Conservation (phyloP, 2,329 filamentous ascomycete genomes). For the Venturia pyrina region DNA sequence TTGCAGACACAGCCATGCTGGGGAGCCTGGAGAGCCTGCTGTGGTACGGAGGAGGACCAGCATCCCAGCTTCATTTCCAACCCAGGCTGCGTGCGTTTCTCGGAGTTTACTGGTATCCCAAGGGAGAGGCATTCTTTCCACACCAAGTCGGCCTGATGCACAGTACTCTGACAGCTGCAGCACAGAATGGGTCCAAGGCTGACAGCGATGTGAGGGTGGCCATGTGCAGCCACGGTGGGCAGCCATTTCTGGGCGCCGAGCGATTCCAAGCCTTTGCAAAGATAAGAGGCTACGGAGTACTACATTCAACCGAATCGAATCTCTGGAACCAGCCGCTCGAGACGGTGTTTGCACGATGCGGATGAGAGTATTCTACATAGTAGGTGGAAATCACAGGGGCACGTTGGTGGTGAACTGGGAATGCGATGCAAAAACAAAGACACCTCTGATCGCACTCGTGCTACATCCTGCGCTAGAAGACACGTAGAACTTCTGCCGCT, state of each 20-base stretch:
- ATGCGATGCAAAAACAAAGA: neutral
- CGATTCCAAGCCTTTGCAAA: neutral
- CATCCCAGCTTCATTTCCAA: neutral
- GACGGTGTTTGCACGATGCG: neutral
- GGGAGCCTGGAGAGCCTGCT: too few relatives aligned
- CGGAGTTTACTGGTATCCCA: neutral
- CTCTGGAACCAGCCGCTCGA: neutral
- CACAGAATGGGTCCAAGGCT: neutral
- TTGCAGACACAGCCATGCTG: neutral
- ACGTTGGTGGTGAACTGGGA: neutral
- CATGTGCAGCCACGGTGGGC: neutral
- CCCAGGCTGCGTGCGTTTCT: neutral
- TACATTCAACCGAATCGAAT: neutral
- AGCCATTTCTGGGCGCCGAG: neutral
- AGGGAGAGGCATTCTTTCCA: neutral
- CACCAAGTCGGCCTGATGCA: neutral
- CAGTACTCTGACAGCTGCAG: too few relatives aligned
- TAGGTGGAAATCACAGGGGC: neutral
- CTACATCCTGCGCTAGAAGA: neutral
- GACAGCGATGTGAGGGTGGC: neutral
- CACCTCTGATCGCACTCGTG: neutral
- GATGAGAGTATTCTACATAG: neutral
- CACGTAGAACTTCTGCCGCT: neutral
- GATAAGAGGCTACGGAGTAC: too few relatives aligned
- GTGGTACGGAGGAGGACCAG: too few relatives aligned